Evolutionary conservation across 2,329 filamentous ascomycete species (phyloP), one percentile per base, ranked within the genome.

Genomic region (Aspergillus sp.): DNA sequence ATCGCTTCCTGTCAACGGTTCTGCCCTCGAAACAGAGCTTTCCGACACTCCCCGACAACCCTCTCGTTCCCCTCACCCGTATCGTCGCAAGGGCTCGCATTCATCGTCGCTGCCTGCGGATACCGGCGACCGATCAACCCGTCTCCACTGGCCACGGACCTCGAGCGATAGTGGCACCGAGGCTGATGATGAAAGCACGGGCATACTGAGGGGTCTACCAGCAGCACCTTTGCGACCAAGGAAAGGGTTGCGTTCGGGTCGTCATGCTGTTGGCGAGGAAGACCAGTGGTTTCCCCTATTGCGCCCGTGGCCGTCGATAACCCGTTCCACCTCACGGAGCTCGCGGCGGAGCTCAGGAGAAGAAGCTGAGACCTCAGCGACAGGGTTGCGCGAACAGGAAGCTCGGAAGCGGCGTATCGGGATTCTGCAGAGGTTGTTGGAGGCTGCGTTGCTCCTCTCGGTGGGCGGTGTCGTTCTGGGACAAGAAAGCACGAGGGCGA

Each of bases 81-180:
- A 90, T 68, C 85, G 86, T 69, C 85, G 83, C 68, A 85, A 84
- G 60, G 82, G 79, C 61, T 80, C 76, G 64, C 85, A 88, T 68
- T 78, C 87, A 11, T 81, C 82, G 21, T 80, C 70, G 50, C 62
- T 58, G 47, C 75, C 68, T 62, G 73, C 64, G 59, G 64, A 72
- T 66, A 60, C 73, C 67, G 64, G 73, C 71, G 71, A 75, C 74
- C 71, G 67, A 62, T 61, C 64, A 57, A 66, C 69, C 44, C 64
- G 65, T 27, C 64, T 67, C 51, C 62, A 59, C 49, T 83, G 85
- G 54, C 86, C 85, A 4, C 82, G 83, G 1, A 83, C 87, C 2
- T 86, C 85, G 10, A 96, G 91, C 74, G 93, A 96, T 67, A 96
- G 92, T 73, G 94, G 94, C 23, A 96, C 93, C 17, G 94, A 98